Percentiles rank a stretch among this genome's conserved stretches.
phyloP scores from a whole-genome alignment of 441 rosid genomes.

The Adansonia rubrostipa region DNA sequence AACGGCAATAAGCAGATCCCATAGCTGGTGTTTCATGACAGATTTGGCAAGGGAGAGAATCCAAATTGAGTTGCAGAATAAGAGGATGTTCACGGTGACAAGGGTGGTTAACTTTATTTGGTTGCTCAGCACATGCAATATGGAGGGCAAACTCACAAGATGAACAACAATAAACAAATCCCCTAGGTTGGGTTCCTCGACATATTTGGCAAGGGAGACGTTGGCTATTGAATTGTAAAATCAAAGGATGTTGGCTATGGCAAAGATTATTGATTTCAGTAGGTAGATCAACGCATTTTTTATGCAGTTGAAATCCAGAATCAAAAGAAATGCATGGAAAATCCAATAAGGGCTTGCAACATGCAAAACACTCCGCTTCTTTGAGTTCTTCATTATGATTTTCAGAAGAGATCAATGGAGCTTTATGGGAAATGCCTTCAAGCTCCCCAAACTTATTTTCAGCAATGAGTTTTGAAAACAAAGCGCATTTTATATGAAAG shows the following conservation, averaged over 20 bases:
- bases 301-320: not conserved
- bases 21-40: slow-evolving; percentile 1
- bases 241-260: not conserved
- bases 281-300: not conserved
- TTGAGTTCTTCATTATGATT: not conserved
- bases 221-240: not conserved
- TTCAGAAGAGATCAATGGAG: not conserved
- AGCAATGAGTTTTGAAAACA: not conserved
- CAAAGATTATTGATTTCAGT: not conserved
- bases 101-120: not conserved
- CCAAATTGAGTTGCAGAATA: not conserved
- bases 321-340: not conserved
- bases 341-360: not conserved
- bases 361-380: not conserved
- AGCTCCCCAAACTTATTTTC: not conserved
- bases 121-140: not conserved
- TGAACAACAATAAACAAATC: not conserved
- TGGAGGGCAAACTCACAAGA: not conserved
- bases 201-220: not conserved
- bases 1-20: slow-evolving; percentile 17
- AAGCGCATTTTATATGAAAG: not conserved
- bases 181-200: not conserved
- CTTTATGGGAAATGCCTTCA: not conserved
- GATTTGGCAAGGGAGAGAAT: slow-evolving; percentile 13
- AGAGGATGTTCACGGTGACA: slow-evolving; percentile 26